A percentile compares a stretch with the other conserved stretches of the same genome.
phyloP scores from a whole-genome alignment of 2,329 filamentous ascomycete genomes.

The Amylocarpus encephaloides region DNA sequence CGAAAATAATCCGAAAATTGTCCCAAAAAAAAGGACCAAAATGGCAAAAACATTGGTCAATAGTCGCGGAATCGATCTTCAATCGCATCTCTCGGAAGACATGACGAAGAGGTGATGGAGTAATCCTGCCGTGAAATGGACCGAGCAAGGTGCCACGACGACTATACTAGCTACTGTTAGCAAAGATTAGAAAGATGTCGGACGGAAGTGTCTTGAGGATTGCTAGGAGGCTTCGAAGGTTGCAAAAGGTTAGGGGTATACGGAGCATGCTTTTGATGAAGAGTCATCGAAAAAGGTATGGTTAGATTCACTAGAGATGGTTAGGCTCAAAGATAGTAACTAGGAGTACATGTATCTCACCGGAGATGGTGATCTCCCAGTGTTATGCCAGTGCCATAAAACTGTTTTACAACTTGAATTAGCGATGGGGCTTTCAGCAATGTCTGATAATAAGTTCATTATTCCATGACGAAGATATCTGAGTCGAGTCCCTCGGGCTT shows the following conservation, averaged over 20 bases:
- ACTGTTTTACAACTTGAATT: too few species aligned
- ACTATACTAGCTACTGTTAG: slow-evolving; percentile 35
- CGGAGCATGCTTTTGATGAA: slow-evolving; percentile 3
- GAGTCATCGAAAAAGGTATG: background rate
- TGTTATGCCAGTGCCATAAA: too few species aligned
- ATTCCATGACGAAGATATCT: too few species aligned
- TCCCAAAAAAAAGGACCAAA: too few species aligned
- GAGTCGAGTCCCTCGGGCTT: too few species aligned
- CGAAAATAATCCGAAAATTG: too few species aligned
- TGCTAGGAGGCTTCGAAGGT: slow-evolving; percentile 20
- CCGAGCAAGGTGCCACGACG: slow-evolving; percentile 34
- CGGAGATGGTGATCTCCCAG: too few species aligned
- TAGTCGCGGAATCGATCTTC: slow-evolving; percentile 30
- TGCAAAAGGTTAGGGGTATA: background rate
- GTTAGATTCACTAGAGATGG: slow-evolving; percentile 6
- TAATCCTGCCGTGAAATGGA: slow-evolving; percentile 23
- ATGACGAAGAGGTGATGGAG: slow-evolving; percentile 38
- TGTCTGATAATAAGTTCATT: too few species aligned
- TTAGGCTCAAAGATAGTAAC: background rate
- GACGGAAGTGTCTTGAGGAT: slow-evolving; percentile 39
- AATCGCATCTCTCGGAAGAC: slow-evolving; percentile 34
- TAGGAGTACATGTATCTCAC: background rate
- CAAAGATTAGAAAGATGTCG: slow-evolving; percentile 34
- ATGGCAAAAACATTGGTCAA: too few species aligned
- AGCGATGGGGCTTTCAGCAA: too few species aligned